Conservation (phyloP, 441 rosid genomes). For the Eugenia klotzschiana region DNA sequence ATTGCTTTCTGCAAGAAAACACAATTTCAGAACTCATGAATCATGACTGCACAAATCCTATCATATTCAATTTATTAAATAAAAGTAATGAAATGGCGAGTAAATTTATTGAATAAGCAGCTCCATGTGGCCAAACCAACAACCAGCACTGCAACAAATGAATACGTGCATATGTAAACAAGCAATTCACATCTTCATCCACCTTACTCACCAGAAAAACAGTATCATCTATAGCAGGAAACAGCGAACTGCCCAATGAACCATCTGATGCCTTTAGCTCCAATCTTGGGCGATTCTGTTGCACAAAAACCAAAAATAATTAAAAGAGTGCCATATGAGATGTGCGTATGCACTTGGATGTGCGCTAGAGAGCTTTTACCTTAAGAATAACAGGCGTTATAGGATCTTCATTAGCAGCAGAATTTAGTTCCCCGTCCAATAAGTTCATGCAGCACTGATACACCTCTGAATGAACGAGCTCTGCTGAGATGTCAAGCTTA, state of each 20-base stretch:
- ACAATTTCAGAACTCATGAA: neutral
- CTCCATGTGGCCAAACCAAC: neutral
- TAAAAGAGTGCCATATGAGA: neutral
- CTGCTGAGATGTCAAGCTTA: conserved; percentile 69
- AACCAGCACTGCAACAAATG: neutral
- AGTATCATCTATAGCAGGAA: conserved; percentile 42
- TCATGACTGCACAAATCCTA: neutral
- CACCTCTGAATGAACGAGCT: conserved; percentile 62
- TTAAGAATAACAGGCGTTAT: conserved; percentile 43
- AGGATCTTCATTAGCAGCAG: conserved; percentile 17
- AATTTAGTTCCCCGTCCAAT: conserved; percentile 20
- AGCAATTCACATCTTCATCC: neutral
- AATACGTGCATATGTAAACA: neutral
- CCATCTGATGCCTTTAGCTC: conserved; percentile 29
- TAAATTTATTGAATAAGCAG: neutral
- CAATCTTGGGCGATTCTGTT: conserved; percentile 67
- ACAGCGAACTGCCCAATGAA: conserved; percentile 24
- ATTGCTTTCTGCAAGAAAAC: conserved; percentile 56
- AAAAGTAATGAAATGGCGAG: neutral
- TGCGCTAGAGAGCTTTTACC: conserved; percentile 19
- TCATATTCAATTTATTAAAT: neutral
- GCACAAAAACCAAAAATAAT: conserved; percentile 2
- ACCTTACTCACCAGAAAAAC: conserved; percentile 54
- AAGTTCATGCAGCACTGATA: conserved; percentile 30
- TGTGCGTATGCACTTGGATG: neutral